These are phyloP conservation scores for Galerina marginata DNA, from an alignment of 768 basidiomycete species.

Conservation along the genomic window DNA sequence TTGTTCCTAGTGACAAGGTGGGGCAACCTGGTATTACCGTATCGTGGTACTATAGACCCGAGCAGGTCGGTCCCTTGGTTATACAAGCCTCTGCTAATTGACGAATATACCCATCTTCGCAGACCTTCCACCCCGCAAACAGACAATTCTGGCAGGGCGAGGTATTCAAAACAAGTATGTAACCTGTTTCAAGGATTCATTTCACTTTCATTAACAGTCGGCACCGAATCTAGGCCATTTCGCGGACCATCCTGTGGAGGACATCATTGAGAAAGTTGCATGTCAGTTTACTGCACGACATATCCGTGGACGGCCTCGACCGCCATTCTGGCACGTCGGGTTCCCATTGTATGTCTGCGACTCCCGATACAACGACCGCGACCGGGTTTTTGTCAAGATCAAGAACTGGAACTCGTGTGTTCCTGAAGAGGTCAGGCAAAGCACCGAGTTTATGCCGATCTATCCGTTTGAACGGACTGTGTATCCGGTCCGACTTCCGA, in stretches of 20 bases:
- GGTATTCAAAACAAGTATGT: constrained; percentile 91
- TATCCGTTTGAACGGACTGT: constrained; percentile 76
- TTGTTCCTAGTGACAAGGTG: constrained; percentile 51
- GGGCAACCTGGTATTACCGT: constrained; percentile 77
- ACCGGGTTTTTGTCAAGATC: constrained; percentile 83
- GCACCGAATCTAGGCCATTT: constrained; percentile 65
- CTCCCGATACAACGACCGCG: constrained; percentile 88
- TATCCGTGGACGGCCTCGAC: constrained; percentile 82
- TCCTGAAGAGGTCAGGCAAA: constrained; percentile 86
- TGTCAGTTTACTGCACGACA: constrained; percentile 80
- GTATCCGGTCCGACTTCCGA: constrained; percentile 63
- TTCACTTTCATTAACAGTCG: background rate
- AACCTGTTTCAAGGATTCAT: background rate
- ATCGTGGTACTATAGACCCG: constrained; percentile 92
- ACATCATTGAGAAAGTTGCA: constrained; percentile 86
- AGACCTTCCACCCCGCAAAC: constrained; percentile 85
- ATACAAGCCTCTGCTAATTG: constrained; percentile 5
- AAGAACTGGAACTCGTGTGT: constrained; percentile 96
- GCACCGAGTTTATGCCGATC: constrained; percentile 83
- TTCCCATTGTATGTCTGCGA: constrained; percentile 94
- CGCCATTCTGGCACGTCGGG: constrained; percentile 86
- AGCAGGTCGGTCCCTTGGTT: constrained; percentile 58
- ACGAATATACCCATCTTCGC: constrained; percentile 18
- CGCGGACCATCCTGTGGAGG: constrained; percentile 88
- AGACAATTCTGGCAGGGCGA: constrained; percentile 90